phyloP scores from a whole-genome alignment of 2,329 filamentous ascomycete species.

The Penicillium sp. region DNA sequence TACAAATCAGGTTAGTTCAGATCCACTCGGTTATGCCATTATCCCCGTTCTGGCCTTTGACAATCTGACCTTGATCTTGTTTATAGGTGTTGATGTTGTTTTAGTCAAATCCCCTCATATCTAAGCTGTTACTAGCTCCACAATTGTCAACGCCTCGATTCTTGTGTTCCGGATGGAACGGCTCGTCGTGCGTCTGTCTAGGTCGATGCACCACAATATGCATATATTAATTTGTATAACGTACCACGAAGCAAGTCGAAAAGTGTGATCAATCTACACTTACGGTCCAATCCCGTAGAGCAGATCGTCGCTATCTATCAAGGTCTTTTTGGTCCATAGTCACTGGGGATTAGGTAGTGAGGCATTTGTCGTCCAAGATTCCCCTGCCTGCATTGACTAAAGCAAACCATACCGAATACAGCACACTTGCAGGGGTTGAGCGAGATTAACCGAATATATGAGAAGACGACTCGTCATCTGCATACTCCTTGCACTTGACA shows the following conservation, averaged over 20 bases:
- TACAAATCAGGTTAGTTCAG: conserved; percentile 7
- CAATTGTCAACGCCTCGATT: background rate
- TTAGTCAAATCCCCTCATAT: background rate
- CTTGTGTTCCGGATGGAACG: background rate
- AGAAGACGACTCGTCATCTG: background rate
- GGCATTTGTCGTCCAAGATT: background rate
- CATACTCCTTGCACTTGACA: background rate
- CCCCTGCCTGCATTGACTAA: background rate
- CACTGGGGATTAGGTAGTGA: background rate
- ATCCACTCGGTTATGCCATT: background rate
- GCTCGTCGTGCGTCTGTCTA: background rate
- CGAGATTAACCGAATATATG: background rate
- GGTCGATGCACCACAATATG: background rate
- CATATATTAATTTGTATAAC: background rate
- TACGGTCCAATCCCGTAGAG: background rate
- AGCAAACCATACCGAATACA: background rate
- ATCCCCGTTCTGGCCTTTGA: background rate
- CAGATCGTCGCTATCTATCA: background rate
- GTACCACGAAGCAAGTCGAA: background rate
- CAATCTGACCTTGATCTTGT: background rate
- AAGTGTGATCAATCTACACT: background rate
- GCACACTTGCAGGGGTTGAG: background rate
- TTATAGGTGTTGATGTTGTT: too few relatives aligned
- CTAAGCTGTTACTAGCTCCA: background rate
- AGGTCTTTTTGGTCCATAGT: background rate